phyloP scores from a whole-genome alignment of 2,329 filamentous ascomycete genomes.

The Sarocladiaceae sp. region DNA sequence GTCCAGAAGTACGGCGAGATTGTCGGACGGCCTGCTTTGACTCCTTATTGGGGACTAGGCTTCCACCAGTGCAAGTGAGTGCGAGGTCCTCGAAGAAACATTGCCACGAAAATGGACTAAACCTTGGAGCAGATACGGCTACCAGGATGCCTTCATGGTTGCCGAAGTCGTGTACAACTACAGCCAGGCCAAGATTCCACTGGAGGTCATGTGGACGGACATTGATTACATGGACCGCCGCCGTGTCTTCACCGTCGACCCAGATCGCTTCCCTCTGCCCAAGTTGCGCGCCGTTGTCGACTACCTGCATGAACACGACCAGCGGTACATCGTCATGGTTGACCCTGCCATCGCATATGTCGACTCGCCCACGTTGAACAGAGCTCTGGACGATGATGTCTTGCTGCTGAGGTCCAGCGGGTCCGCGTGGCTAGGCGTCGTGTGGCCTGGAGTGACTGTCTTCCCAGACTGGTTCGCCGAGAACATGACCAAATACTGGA shows the following conservation, averaged over 20 bases:
- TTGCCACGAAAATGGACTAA: neutral
- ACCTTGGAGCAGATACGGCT: slow-evolving; percentile 57
- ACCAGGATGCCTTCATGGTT: slow-evolving; percentile 63
- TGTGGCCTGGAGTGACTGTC: slow-evolving; percentile 69
- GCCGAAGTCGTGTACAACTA: slow-evolving; percentile 63
- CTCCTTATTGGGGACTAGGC: slow-evolving; percentile 76
- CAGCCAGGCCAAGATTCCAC: slow-evolving; percentile 55
- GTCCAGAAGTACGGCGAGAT: slow-evolving; percentile 64
- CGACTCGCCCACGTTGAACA: slow-evolving; percentile 36
- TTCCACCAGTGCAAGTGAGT: slow-evolving; percentile 64
- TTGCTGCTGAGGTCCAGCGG: slow-evolving; percentile 49
- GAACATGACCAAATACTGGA: slow-evolving; percentile 62
- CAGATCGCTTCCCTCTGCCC: slow-evolving; percentile 57
- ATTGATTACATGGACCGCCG: slow-evolving; percentile 62
- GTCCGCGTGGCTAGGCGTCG: slow-evolving; percentile 54
- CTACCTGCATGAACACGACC: slow-evolving; percentile 59
- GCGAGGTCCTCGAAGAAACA: neutral
- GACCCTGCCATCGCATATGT: slow-evolving; percentile 58
- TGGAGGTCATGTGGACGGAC: slow-evolving; percentile 71
- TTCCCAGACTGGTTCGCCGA: slow-evolving; percentile 74
- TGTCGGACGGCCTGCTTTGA: slow-evolving; percentile 67
- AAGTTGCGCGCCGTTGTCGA: slow-evolving; percentile 60
- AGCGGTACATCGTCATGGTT: slow-evolving; percentile 72
- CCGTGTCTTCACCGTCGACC: slow-evolving; percentile 56
- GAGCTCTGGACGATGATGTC: slow-evolving; percentile 37